Conservation (phyloP, 768 basidiomycete species). For the Mycena rosella region DNA sequence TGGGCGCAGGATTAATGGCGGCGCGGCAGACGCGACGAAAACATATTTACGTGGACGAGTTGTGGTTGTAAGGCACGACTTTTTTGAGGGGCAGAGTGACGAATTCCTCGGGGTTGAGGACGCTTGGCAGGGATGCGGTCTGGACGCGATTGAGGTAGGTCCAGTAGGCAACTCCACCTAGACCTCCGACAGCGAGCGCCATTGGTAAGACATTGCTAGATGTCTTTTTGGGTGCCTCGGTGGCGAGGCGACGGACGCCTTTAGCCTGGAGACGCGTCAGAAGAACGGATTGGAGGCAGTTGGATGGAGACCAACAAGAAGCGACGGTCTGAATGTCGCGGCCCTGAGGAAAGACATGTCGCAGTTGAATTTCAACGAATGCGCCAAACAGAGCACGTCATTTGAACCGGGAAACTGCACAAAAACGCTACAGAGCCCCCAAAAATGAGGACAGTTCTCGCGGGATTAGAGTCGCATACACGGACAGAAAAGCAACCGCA, state of each 20-base stretch:
- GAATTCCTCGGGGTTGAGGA: conserved; percentile 82
- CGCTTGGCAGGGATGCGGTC: conserved; percentile 40
- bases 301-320: conserved; percentile 10
- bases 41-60: conserved; percentile 76
- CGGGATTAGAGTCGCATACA: background rate
- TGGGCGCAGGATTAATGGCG: conserved; percentile 4
- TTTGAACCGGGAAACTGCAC: background rate
- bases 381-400: conserved; percentile 17
- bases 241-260: conserved; percentile 39
- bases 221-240: conserved; percentile 59
- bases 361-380: background rate
- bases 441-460: background rate
- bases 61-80: conserved; percentile 92
- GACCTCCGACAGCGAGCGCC: conserved; percentile 61
- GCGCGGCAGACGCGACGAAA: background rate
- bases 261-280: conserved; percentile 21
- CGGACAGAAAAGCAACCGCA: background rate
- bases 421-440: background rate
- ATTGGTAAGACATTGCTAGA: conserved; percentile 57
- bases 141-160: conserved; percentile 60
- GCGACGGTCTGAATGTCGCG: conserved; percentile 5
- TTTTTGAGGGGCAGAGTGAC: conserved; percentile 86
- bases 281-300: background rate
- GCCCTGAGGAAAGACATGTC: conserved; percentile 28
- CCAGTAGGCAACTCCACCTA: conserved; percentile 58